Evolutionary conservation across 176 grass and related monocot genomes (phyloP).

Genomic region (Aegilops longissima): DNA sequence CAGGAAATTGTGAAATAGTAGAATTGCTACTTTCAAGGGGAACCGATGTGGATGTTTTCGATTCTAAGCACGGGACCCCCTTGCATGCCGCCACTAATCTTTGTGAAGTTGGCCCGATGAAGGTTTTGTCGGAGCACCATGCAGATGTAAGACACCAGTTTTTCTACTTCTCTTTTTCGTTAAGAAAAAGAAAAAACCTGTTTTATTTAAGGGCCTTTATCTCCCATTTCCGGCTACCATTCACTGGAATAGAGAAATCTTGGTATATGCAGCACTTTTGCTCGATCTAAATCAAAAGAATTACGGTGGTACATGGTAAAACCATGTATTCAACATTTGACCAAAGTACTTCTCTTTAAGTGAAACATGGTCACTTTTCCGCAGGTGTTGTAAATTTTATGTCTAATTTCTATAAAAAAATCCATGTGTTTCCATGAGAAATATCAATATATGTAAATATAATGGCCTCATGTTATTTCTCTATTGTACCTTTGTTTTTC

Average conservation of each 20-base stretch:
- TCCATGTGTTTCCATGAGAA: background rate
- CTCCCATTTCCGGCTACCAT: background rate
- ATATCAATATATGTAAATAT: background rate
- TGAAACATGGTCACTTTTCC: background rate
- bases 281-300: background rate
- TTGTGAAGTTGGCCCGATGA: background rate
- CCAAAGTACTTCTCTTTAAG: background rate
- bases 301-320: background rate
- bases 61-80: background rate
- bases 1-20: conserved; percentile 1
- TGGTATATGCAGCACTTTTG: background rate
- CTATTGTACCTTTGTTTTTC: background rate
- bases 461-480: background rate
- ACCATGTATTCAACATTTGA: background rate
- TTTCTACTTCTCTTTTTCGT: background rate
- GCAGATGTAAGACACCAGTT: background rate
- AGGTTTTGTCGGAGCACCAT: background rate
- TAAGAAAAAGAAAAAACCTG: background rate
- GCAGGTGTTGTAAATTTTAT: background rate
- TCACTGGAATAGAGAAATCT: background rate
- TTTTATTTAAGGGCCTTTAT: background rate
- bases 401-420: background rate
- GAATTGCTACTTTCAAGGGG: background rate
- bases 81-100: background rate
- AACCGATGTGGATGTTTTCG: background rate